These are phyloP conservation scores for Cladosporium sp. DNA, from an alignment of 2,329 filamentous ascomycete species.

Conservation along the genomic window DNA sequence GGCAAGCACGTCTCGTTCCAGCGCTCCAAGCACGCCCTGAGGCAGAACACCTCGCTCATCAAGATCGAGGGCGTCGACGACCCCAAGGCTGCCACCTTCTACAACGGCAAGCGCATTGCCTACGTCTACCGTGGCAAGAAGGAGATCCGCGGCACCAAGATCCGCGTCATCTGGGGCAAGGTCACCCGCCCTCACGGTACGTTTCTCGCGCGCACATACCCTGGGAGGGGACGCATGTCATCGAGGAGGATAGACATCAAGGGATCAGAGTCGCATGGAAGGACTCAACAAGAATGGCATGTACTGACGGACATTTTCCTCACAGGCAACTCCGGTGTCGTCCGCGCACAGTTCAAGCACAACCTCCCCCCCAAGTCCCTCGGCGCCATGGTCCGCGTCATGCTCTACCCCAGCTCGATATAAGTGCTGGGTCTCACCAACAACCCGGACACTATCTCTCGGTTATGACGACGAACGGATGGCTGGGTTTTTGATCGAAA, in stretches of 20 bases:
- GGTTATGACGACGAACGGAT: slow-evolving; percentile 12
- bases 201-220: slow-evolving; percentile 15
- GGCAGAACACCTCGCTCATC: slow-evolving; percentile 78
- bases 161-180: slow-evolving; percentile 98
- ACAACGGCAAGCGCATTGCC: slow-evolving; percentile 97
- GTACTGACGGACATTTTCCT: slow-evolving; percentile 19
- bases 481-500: slow-evolving; percentile 12
- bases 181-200: slow-evolving; percentile 92
- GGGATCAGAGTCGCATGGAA: neutral
- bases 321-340: slow-evolving; percentile 92
- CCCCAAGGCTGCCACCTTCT: slow-evolving; percentile 91
- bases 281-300: slow-evolving; percentile 6
- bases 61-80: slow-evolving; percentile 98
- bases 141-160: slow-evolving; percentile 96
- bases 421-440: slow-evolving; percentile 23
- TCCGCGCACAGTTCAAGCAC: slow-evolving; percentile 93
- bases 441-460: slow-evolving; percentile 1
- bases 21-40: slow-evolving; percentile 87
- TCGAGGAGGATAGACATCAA: neutral
- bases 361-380: slow-evolving; percentile 97
- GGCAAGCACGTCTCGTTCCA: slow-evolving; percentile 98
- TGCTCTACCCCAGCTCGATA: slow-evolving; percentile 40
- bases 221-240: neutral
- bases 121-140: slow-evolving; percentile 96
- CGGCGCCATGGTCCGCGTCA: slow-evolving; percentile 55